A percentile compares a stretch with the other conserved stretches of the same genome.
phyloP scores from a whole-genome alignment of 2,329 filamentous ascomycete species.

The Ophiocordyceps camponoti-leonardi region DNA sequence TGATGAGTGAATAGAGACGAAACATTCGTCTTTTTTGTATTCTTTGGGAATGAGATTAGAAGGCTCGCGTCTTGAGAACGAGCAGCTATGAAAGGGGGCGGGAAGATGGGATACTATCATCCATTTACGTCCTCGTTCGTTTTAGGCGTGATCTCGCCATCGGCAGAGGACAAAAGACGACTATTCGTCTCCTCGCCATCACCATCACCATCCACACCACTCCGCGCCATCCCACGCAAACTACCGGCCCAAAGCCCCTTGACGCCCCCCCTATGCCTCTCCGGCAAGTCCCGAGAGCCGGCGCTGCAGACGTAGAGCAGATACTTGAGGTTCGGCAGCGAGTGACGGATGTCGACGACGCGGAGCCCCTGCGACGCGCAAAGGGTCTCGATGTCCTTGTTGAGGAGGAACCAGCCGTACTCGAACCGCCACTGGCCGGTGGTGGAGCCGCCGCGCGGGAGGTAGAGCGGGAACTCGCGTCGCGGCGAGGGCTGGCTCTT shows the following conservation, averaged over 20 bases:
- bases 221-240: constrained; percentile 14
- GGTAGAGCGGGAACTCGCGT: constrained; percentile 66
- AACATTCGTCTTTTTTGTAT: too few relatives aligned
- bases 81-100: neutral
- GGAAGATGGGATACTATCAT: neutral
- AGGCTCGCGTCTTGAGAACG: neutral
- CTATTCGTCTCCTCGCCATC: too few relatives aligned
- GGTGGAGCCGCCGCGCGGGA: constrained; percentile 39
- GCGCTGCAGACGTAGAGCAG: constrained; percentile 78
- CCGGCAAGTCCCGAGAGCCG: constrained; percentile 46
- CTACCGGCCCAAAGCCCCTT: constrained; percentile 37
- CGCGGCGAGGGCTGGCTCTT: constrained; percentile 13
- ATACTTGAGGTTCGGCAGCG: constrained; percentile 85
- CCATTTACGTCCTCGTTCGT: constrained; percentile 31
- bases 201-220: neutral
- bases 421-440: constrained; percentile 79
- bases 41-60: too few relatives aligned
- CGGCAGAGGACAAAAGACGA: constrained; percentile 12
- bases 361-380: constrained; percentile 52
- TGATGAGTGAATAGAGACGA: too few relatives aligned
- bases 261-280: constrained; percentile 43
- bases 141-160: constrained; percentile 30
- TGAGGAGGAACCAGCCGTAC: constrained; percentile 90
- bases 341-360: constrained; percentile 80
- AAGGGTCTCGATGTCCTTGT: constrained; percentile 74